A percentile compares a stretch with the other conserved stretches of the same genome.
Conservation (phyloP, 1,284 basidiomycete genomes). For the Trichosporon asahii region DNA sequence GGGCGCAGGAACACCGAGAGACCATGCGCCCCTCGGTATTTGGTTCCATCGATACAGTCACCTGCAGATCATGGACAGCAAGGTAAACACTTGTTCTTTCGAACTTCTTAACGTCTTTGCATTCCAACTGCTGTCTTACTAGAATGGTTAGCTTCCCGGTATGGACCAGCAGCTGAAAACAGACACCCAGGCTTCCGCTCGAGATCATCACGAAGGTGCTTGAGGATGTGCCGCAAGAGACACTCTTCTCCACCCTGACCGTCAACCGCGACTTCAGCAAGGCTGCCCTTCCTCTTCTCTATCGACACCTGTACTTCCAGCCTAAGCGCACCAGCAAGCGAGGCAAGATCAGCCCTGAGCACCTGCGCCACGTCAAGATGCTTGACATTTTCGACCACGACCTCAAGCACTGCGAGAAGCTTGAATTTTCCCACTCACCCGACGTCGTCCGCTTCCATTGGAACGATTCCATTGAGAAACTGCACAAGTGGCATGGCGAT, state of each 20-base stretch:
- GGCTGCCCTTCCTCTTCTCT: not conserved
- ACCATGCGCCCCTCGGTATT: not conserved
- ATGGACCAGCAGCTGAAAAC: not conserved
- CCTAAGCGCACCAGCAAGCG: not conserved
- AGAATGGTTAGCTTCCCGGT: not conserved
- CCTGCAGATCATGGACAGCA: not conserved
- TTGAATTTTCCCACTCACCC: not conserved
- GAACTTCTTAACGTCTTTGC: no score
- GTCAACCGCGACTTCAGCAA: not conserved
- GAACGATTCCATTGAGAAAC: not conserved
- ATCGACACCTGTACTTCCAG: not conserved
- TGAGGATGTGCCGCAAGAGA: not conserved
- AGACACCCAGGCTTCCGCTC: not conserved
- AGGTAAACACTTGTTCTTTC: no score
- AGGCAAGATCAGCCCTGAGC: not conserved
- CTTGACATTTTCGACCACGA: slow-evolving; percentile 1
- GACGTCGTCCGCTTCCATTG: not conserved
- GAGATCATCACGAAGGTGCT: not conserved
- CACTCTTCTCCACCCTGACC: not conserved
- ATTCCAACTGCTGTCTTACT: no score
- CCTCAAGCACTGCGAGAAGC: not conserved
- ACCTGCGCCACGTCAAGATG: not conserved
- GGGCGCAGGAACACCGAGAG: not conserved
- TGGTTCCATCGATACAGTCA: not conserved
- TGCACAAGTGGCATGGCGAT: not conserved